Percentiles rank a stretch among this genome's conserved stretches.
These are phyloP conservation scores for Plasmodium gonderi DNA, from an alignment of 169 alveolate species.

Conservation along the genomic window DNA sequence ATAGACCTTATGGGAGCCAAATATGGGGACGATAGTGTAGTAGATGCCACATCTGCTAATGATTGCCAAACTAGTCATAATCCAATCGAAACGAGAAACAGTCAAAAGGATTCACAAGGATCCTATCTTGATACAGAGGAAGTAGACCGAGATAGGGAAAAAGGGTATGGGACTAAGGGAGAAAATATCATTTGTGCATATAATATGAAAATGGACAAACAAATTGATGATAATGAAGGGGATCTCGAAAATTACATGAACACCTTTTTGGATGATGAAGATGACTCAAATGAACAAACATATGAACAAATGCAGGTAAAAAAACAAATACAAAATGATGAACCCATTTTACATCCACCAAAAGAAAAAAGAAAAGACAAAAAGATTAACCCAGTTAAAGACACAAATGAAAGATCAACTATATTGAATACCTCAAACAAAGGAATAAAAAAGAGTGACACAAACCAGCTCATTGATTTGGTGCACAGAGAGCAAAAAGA, in stretches of 20 bases:
- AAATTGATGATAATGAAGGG: not conserved
- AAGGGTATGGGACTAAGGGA: not conserved
- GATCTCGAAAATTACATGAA: constrained; percentile 34
- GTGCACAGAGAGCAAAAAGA: not conserved
- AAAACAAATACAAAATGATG: not conserved
- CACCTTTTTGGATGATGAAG: constrained; percentile 43
- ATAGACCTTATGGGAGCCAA: constrained; percentile 22
- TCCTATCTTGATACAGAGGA: not conserved
- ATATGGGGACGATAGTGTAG: not conserved
- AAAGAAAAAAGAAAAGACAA: not conserved
- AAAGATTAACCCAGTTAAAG: not conserved
- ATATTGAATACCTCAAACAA: no score
- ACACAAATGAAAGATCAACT: not conserved
- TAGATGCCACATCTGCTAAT: not conserved
- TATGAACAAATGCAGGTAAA: not conserved
- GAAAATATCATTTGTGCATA: not conserved
- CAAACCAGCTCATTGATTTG: not conserved
- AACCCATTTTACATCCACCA: not conserved
- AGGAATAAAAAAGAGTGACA: not conserved
- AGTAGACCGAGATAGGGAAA: not conserved
- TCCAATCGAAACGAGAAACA: not conserved
- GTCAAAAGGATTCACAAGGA: not conserved
- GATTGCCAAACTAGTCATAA: not conserved
- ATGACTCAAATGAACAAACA: not conserved
- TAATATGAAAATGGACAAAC: not conserved